Evolutionary conservation across 1,284 basidiomycete species (phyloP), one percentile per base, ranked within the genome.

Genomic region (Wolfiporia cocos): DNA sequence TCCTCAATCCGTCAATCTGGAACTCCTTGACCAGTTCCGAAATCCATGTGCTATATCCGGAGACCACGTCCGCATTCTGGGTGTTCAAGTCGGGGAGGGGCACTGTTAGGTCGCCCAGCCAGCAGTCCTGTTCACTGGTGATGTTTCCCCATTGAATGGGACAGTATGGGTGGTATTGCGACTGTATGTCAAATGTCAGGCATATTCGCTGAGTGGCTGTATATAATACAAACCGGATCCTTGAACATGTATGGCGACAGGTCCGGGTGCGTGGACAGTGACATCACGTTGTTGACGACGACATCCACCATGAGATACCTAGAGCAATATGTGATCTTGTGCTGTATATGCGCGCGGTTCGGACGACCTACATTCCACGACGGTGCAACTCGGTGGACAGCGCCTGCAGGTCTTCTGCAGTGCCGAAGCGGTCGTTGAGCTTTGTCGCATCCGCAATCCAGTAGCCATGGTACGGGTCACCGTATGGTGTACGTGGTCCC

Each of bases 221-320:
- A 35, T 24, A 37, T 40, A 41, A 22, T 37, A 44, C 52, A 15
- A 23, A 76, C 78, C 54, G 67, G 44, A 32, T 81, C 66, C 52
- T 78, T 80, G 70, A 85, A 83, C 61, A 78, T 69, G 59, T 76
- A 85, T 3, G 62, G 61, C 12, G 80, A 80, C 42, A 74, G 69
- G 51, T 81, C 76, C 11, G 78, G 76, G 5, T 64, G 68, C 14
- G 64, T 68, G 5, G 74, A 70, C 9, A 73, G 71, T 1, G 80
- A 64, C 64, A 86, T 86, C 29, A 87, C 74, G 58, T 86, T 79
- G 63, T 90, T 89, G 26, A 87, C 76, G 18, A 86, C 86, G 31
- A 89, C 67, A 56, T 89, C 86, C 41, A 88, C 77, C 87, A 90
- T 89, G 49, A 88, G 65, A 55, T 77, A 81, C 75, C 73, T 76